Conservation (phyloP, 1,284 basidiomycete species). For the Moesziomyces sp. region DNA sequence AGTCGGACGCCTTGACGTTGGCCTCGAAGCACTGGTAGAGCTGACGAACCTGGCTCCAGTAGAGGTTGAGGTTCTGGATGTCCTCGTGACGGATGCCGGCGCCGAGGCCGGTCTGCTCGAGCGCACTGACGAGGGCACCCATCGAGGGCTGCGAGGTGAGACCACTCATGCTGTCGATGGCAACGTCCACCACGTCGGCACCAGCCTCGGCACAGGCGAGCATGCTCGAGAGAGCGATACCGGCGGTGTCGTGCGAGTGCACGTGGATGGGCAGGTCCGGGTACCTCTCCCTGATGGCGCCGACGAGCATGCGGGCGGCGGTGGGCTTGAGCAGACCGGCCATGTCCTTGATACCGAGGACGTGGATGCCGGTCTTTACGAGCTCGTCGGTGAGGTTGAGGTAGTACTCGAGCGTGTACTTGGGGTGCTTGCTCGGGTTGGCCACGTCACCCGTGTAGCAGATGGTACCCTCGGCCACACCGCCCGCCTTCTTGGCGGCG, state of each 20-base stretch:
- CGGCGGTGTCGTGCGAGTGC: slow-evolving; percentile 99
- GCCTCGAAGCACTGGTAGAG: slow-evolving; percentile 98
- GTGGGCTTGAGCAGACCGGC: slow-evolving; percentile 96
- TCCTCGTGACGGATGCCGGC: slow-evolving; percentile 97
- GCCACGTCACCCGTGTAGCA: slow-evolving; percentile 99
- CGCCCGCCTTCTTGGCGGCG: slow-evolving; percentile 98
- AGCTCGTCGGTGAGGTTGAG: slow-evolving; percentile 94
- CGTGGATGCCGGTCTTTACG: slow-evolving; percentile 94
- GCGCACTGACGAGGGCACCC: slow-evolving; percentile 92
- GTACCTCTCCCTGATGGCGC: slow-evolving; percentile 92
- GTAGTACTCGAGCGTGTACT: slow-evolving; percentile 99
- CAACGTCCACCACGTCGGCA: slow-evolving; percentile 97
- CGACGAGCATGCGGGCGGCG: slow-evolving; percentile 90
- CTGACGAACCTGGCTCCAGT: slow-evolving; percentile 97
- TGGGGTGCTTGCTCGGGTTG: slow-evolving; percentile 86
- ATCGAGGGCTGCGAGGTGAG: slow-evolving; percentile 98
- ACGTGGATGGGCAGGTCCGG: slow-evolving; percentile 99
- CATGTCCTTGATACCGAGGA: slow-evolving; percentile 99
- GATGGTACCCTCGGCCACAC: slow-evolving; percentile 87
- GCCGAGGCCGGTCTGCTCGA: slow-evolving; percentile 94
- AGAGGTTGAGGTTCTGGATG: slow-evolving; percentile 95
- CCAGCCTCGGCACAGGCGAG: slow-evolving; percentile 93
- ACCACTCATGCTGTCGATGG: slow-evolving; percentile 96
- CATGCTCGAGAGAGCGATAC: slow-evolving; percentile 97
- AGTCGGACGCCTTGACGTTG: slow-evolving; percentile 87